These are phyloP conservation scores for Chlorella sp. DNA, from an alignment of 139 green algal genomes.

Conservation along the genomic window DNA sequence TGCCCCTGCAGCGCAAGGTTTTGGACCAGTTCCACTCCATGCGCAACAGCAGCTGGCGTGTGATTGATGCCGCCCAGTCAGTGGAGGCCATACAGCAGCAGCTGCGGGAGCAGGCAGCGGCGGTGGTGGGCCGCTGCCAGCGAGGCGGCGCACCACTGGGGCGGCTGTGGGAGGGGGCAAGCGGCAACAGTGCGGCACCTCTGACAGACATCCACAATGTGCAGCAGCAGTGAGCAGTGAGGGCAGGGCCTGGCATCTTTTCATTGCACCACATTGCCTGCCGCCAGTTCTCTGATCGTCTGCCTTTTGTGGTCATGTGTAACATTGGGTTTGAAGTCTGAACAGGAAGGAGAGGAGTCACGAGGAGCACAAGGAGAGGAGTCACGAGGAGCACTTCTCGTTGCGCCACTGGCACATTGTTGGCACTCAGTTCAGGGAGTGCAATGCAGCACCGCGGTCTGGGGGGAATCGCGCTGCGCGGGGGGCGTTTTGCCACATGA, in stretches of 20 bases:
- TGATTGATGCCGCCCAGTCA: constrained; percentile 34
- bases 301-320: too few relatives aligned
- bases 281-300: too few relatives aligned
- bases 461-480: too few relatives aligned
- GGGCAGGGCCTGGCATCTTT: neutral
- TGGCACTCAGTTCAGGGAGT: neutral
- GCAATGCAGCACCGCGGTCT: neutral
- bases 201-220: neutral
- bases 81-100: constrained; percentile 44
- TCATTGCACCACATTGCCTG: neutral
- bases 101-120: constrained; percentile 33
- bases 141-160: constrained; percentile 1
- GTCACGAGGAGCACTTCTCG: too few relatives aligned
- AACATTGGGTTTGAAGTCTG: too few relatives aligned
- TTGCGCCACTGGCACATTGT: too few relatives aligned
- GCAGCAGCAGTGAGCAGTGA: neutral
- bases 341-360: too few relatives aligned
- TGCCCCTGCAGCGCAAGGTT: constrained; percentile 18
- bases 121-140: constrained; percentile 25
- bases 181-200: neutral
- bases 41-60: constrained; percentile 27
- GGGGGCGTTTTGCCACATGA: too few relatives aligned
- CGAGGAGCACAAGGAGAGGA: too few relatives aligned
- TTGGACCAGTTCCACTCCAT: constrained; percentile 31
- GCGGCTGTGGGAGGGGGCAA: constrained; percentile 20